These are phyloP conservation scores for Mikania micrantha DNA, from an alignment of 129 eudicot species.

Conservation along the genomic window DNA sequence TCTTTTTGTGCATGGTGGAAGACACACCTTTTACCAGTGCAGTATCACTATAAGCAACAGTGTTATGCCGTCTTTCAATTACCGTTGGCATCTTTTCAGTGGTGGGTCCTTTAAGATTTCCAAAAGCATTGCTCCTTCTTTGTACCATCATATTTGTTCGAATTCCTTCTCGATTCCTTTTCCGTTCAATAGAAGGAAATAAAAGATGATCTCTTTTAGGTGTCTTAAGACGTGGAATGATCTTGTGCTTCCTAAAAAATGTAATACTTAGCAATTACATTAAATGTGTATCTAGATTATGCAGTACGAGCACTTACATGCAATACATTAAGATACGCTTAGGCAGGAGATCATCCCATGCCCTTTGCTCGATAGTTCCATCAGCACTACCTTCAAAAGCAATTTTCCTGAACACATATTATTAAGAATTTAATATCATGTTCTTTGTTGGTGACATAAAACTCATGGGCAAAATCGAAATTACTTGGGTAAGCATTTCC, in stretches of 20 bases:
- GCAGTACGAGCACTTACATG: constrained; percentile 40
- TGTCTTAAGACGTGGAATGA: constrained; percentile 42
- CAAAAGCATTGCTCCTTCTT: constrained; percentile 33
- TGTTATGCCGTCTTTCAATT: constrained; percentile 5
- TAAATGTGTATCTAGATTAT: neutral
- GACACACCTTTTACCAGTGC: constrained; percentile 5
- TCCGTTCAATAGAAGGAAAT: constrained; percentile 38
- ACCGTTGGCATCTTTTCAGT: constrained; percentile 17
- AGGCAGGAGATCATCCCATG: constrained; percentile 70
- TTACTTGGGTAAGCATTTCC: constrained; percentile 81
- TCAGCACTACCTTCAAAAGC: constrained; percentile 33
- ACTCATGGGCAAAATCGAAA: neutral
- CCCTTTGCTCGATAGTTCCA: constrained; percentile 38
- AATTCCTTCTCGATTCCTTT: constrained; percentile 28
- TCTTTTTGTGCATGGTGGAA: neutral
- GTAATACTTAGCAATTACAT: constrained; percentile 7
- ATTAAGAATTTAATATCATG: neutral
- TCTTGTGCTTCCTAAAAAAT: constrained; percentile 57
- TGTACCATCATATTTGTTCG: constrained; percentile 4
- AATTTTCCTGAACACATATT: constrained; percentile 34
- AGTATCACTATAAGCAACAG: neutral
- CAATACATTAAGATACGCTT: constrained; percentile 77
- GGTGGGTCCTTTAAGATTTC: constrained; percentile 14
- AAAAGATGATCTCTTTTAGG: constrained; percentile 65
- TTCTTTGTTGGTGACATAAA: neutral